Evolutionary conservation across 2,329 filamentous ascomycete species (phyloP), one percentile per base, ranked within the genome.

Genomic region (Xylaria sp.): DNA sequence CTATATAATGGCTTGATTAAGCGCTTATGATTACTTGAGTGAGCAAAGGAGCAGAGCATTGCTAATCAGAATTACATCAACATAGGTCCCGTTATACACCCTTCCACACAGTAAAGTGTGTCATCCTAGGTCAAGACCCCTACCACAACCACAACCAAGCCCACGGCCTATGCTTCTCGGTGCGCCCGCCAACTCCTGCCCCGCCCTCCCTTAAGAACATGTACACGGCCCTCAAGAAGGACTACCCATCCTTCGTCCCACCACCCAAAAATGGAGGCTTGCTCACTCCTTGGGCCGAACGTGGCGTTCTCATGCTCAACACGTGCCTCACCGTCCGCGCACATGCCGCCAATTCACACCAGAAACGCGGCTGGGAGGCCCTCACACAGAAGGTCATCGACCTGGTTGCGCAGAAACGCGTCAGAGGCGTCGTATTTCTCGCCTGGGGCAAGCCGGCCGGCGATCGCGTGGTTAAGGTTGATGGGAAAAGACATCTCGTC

Each of bases 131-230:
- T 71, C 96, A 99, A 82, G 96, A 99, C 78, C 96, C 96, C 2
- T 99, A 99, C 80, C 96, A 99, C 83, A 97, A 97, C 78, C 79
- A 89, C 78, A 96, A 96, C 79, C 96, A 99, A 84, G 96, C 96
- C 57, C 96, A 98, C 79, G 96, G 96, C 49, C 89, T 99, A 66
- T 95, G 92, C 77, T 99, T 99, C 85, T 97, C 93, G 54, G 94
- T 98, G 62, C 92, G 92, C 10, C 90, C 95, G 2, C 96, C 96
- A 0, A 97, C 93, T 0, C 88, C 88, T 3, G 93, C 95, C 0
- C 96, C 96, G 0, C 94, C 95, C 0, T 97, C 93, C 0, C 89
- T 99, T 17, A 88, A 89, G 74, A 99, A 99, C 81, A 97, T 99
- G 82, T 99, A 96, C 84, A 94, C 86, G 49, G 91, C 90, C 11